Evolutionary conservation across 1,139 yeast genomes (phyloP), one percentile per base, ranked within the genome.

Genomic region (Martiniozyma asiatica): DNA sequence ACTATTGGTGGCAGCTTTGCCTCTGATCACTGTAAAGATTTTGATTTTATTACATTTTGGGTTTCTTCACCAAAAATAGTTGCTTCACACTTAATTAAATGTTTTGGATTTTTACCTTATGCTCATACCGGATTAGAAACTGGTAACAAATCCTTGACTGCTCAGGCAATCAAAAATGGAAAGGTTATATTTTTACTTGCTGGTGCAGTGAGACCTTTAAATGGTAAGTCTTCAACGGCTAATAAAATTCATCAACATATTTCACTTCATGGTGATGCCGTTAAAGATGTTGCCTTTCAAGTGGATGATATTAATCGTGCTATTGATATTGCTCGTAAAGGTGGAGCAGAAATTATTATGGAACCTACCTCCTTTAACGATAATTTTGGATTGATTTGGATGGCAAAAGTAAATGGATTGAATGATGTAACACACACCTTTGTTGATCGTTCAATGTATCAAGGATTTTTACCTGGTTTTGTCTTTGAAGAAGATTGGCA

Each of bases 401-500:
- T 58, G 6, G 87, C 92, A 4, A 65, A 67, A 4, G 56, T 81
- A 26, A 56, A 59, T 15, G 65, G 77, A 1, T 73, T 77, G 23
- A 69, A 70, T 13, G 92, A 80, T 39, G 63, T 77, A 8, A 63
- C 68, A 9, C 94, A 81, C 50, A 77, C 92, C 0, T 55, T 81
- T 35, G 55, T 81, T 33, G 68, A 78, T 43, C 56, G 57, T 10
- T 29, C 39, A 18, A 44, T 58, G 7, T 63, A 62, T 36, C 50
- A 46, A 0, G 77, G 78, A 0, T 81, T 65, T 43, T 45, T 81
- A 29, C 93, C 93, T 0, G 71, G 72, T 5, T 33, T 21, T 15
- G 24, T 33, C 26, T 25, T 36, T 15, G 33, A 35, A 8, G 15
- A 25, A 5, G 11, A 14, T 3, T n/a, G 13, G 8, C 16, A 15